Base-by-base conservation (phyloP, 139 green algal genomes). In the Tetraselmis chui region DNA sequence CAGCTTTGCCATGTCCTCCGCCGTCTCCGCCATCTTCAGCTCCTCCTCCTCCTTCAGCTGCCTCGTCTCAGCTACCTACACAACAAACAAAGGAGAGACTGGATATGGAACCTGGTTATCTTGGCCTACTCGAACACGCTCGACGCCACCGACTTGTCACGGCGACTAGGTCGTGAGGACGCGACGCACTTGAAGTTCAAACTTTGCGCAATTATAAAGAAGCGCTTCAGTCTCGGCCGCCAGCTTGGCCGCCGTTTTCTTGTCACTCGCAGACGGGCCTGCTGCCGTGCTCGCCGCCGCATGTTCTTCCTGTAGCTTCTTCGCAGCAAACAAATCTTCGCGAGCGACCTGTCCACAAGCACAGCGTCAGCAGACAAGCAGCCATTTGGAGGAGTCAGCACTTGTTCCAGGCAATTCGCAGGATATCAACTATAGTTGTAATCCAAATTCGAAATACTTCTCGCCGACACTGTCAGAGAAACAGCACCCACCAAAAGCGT, bases 1-100 rank as follows among this genome's bases (percentile, higher is more conserved):
- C 28, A 85, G 59, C 2, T 29, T 29, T 28, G 76, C 79, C 85
- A 90, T 89, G 28, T 78, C 45, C 81, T 87, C 79, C 29, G 88
- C 81, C 1, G 81, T 83, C 32, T 31, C 30, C 1, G 79, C 45
- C 59, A 91, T 84, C 23, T 86, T 77, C 28, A 32, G 29, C 32
- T 90, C 83, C 83, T 93, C 90, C 79, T 93, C 90, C 80, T 93
- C 90, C 76, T 87, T 88, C 22, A 93, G 86, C 90, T 93, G 90
- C 58, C 90, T 80, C 31, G 87, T 85, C 83, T 93, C 90, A 23
- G 87, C 90, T 0, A 93, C 90, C 84, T 93, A 85, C 45, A 79
- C 45, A 18, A 5, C 11, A 67, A 18, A 5, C 45, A 18, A 18
- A 67, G 45, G 45, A n/a, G n/a, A n/a, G n/a, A n/a, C n/a, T n/a